A percentile compares a stretch with the other conserved stretches of the same genome.
phyloP scores from a whole-genome alignment of 176 grass and related monocot species.

The Thinopyrum elongatum region DNA sequence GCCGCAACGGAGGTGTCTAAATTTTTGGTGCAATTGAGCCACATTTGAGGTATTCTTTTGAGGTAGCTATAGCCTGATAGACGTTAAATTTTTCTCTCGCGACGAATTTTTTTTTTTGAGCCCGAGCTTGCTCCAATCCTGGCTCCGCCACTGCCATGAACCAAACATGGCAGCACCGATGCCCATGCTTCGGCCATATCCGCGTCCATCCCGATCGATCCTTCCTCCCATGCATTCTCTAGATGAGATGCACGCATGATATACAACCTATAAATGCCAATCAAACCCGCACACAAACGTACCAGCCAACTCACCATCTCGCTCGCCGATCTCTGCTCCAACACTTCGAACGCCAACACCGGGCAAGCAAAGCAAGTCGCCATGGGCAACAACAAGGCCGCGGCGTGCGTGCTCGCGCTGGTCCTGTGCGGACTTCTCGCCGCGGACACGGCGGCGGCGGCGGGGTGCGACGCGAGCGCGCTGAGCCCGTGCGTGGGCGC shows the following conservation, averaged over 20 bases:
- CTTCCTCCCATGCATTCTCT: background rate
- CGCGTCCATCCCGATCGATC: background rate
- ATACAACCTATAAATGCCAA: background rate
- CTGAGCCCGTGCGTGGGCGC: constrained; percentile 35
- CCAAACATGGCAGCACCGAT: background rate
- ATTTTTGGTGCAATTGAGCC: no score
- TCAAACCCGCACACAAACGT: background rate
- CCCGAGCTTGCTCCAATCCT: no score
- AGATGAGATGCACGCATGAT: background rate
- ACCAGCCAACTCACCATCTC: background rate
- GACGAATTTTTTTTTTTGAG: no score
- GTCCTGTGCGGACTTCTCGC: background rate
- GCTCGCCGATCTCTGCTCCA: background rate
- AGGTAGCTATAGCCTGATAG: no score
- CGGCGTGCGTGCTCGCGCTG: background rate
- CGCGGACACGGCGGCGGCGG: no score
- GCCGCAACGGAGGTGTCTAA: no score
- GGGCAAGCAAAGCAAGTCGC: no score
- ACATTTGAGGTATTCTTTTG: no score
- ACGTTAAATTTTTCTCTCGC: no score
- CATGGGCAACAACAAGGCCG: background rate
- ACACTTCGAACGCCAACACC: background rate
- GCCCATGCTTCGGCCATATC: background rate
- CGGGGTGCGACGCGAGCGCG: constrained; percentile 36
- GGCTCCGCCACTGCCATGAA: no score